A percentile compares a stretch with the other conserved stretches of the same genome.
phyloP scores from a whole-genome alignment of 495 filamentous ascomycete genomes.

The Penicillium verhagenii region DNA sequence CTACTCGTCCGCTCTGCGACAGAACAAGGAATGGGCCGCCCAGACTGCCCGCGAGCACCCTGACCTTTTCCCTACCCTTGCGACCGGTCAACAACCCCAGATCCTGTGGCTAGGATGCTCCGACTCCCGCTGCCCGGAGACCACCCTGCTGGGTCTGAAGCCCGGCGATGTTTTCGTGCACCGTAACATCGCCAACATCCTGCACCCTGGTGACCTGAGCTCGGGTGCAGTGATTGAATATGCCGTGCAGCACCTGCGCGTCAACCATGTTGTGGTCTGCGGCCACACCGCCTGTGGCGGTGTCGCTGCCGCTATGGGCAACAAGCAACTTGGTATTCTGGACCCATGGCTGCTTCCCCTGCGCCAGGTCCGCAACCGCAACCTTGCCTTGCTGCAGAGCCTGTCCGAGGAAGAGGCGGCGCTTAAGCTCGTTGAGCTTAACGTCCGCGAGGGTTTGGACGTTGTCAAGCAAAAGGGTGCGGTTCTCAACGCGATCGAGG shows the following conservation, averaged over 20 bases:
- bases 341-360: conserved; percentile 81
- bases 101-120: conserved; percentile 94
- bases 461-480: conserved; percentile 59
- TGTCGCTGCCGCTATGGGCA: conserved; percentile 64
- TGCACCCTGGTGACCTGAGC: conserved; percentile 75
- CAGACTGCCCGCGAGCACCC: conserved; percentile 65
- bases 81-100: conserved; percentile 66
- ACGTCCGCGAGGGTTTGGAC: conserved; percentile 65
- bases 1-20: conserved; percentile 31
- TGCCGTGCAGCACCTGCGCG: conserved; percentile 69
- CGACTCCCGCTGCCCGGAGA: conserved; percentile 86
- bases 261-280: conserved; percentile 81
- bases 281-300: conserved; percentile 84
- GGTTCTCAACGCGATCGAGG: conserved; percentile 63
- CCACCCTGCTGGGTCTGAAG: conserved; percentile 73
- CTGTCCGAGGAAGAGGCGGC: conserved; percentile 48
- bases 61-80: conserved; percentile 68
- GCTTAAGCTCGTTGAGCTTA: conserved; percentile 62
- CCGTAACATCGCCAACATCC: conserved; percentile 91
- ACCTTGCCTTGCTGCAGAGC: conserved; percentile 43
- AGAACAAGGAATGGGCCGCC: conserved; percentile 70
- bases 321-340: conserved; percentile 69
- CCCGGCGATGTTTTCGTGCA: conserved; percentile 92
- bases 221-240: conserved; percentile 79
- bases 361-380: conserved; percentile 58